These are phyloP conservation scores for Penicillium thymicola DNA, from an alignment of 2,329 filamentous ascomycete genomes.

Conservation along the genomic window DNA sequence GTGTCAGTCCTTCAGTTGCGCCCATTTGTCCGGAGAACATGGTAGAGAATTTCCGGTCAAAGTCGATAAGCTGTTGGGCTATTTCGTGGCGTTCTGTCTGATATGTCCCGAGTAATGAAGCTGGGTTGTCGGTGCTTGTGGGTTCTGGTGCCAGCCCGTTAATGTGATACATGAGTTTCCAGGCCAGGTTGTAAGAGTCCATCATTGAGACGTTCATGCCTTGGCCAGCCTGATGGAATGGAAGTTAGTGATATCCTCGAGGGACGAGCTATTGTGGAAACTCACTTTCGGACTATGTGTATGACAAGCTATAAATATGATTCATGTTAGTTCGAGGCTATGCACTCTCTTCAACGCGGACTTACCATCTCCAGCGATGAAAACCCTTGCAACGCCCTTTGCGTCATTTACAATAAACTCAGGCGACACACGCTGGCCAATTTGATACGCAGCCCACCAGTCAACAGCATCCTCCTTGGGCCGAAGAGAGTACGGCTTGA, in stretches of 20 bases:
- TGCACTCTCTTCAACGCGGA: neutral
- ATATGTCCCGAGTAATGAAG: slow-evolving; percentile 35
- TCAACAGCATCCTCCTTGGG: slow-evolving; percentile 59
- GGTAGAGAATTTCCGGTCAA: slow-evolving; percentile 38
- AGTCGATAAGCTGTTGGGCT: slow-evolving; percentile 39
- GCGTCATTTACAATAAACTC: slow-evolving; percentile 55
- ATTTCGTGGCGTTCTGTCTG: slow-evolving; percentile 35
- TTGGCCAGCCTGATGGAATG: slow-evolving; percentile 56
- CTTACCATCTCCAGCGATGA: slow-evolving; percentile 64
- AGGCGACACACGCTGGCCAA: slow-evolving; percentile 62
- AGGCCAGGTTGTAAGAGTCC: slow-evolving; percentile 46
- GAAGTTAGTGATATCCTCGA: neutral
- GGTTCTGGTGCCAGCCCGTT: slow-evolving; percentile 32
- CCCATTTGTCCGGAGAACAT: slow-evolving; percentile 39
- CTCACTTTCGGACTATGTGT: slow-evolving; percentile 67
- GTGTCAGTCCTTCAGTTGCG: slow-evolving; percentile 25
- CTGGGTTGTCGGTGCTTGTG: slow-evolving; percentile 1
- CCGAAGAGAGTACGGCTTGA: slow-evolving; percentile 63
- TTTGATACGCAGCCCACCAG: slow-evolving; percentile 74
- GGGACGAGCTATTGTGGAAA: neutral
- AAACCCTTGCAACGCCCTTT: slow-evolving; percentile 68
- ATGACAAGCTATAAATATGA: slow-evolving; percentile 57
- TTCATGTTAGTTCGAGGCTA: neutral
- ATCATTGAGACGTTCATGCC: slow-evolving; percentile 78
- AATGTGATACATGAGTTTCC: slow-evolving; percentile 38